Evolutionary conservation across 2,329 filamentous ascomycete genomes (phyloP), one percentile per base, ranked within the genome.

Genomic region (Colletotrichum lentis): DNA sequence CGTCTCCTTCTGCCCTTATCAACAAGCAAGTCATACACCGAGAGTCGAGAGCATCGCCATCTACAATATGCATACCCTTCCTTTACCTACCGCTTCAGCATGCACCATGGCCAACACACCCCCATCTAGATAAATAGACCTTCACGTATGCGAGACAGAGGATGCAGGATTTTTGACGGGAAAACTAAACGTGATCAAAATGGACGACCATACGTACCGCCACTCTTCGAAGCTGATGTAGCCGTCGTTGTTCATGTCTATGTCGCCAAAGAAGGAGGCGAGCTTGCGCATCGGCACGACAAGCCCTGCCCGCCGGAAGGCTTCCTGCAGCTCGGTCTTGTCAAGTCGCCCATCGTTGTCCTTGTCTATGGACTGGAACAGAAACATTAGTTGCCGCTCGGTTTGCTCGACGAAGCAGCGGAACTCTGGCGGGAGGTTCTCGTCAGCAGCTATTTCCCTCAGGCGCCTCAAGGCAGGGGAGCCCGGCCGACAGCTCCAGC

Each of bases 221-320:
- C 96, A 98, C 85, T 99, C 96, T 72, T 93, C 90, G 80, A 97
- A 98, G 70, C 86, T 94, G 73, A 98, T 97, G 71, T 83, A 88
- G 55, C 94, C 94, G 77, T 99, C 94, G 73, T 90, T 87, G 80
- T 99, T 95, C 76, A 88, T 86, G 78, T 99, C 96, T 74, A 99
- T 91, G 77, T 97, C 91, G 71, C 87, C 82, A 77, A 99, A 97
- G 82, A 99, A 98, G 70, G 89, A 87, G 71, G 93, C 87, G 53
- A 99, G 82, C 75, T 93, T 91, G 62, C 89, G 87, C 72, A 84
- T 89, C 24, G 94, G 91, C 14, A 98, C 90, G 10, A 88, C 86
- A 58, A 99, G 84, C 41, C 94, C 94, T 46, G 93, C 91, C 60
- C 85, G 86, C 69, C 89, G 84, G 76, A 97, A 96, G 11, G 95